A percentile compares a stretch with the other conserved stretches of the same genome.
phyloP scores from a whole-genome alignment of 1,284 basidiomycete species.

The Gomphus bonarii region DNA sequence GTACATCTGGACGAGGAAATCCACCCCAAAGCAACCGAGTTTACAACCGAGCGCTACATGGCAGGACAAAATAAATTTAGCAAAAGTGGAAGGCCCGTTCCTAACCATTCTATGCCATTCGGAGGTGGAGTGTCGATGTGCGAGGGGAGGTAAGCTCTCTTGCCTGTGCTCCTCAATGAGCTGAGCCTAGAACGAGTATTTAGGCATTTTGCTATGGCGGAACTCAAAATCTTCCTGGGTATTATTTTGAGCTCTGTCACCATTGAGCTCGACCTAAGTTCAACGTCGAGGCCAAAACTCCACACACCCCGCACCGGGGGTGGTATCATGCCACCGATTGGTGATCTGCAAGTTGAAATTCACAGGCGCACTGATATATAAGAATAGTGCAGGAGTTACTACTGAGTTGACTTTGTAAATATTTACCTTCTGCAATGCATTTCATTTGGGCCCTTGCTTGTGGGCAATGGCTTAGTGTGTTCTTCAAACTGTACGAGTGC shows the following conservation, averaged over 20 bases:
- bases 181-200: neutral
- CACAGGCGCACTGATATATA: neutral
- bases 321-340: slow-evolving; percentile 12
- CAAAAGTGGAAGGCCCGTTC: slow-evolving; percentile 16
- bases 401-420: too few relatives aligned
- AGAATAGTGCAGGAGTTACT: neutral
- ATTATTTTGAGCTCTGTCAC: slow-evolving; percentile 7
- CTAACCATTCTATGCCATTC: slow-evolving; percentile 19
- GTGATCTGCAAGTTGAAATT: slow-evolving; percentile 12
- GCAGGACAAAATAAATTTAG: slow-evolving; percentile 2
- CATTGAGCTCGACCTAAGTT: slow-evolving; percentile 10
- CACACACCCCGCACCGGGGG: slow-evolving; percentile 5
- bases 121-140: slow-evolving; percentile 19
- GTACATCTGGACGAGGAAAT: slow-evolving; percentile 19
- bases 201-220: slow-evolving; percentile 12
- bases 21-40: slow-evolving; percentile 12
- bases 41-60: slow-evolving; percentile 15
- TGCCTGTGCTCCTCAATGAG: neutral
- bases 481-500: too few relatives aligned
- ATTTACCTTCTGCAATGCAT: too few relatives aligned
- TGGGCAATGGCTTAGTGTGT: too few relatives aligned
- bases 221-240: slow-evolving; percentile 10
- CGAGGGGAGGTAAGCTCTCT: slow-evolving; percentile 16
- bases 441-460: too few relatives aligned
- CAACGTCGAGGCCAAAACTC: slow-evolving; percentile 1